These are phyloP conservation scores for Flagelloscypha sp. DNA, from an alignment of 768 basidiomycete species.

Conservation along the genomic window DNA sequence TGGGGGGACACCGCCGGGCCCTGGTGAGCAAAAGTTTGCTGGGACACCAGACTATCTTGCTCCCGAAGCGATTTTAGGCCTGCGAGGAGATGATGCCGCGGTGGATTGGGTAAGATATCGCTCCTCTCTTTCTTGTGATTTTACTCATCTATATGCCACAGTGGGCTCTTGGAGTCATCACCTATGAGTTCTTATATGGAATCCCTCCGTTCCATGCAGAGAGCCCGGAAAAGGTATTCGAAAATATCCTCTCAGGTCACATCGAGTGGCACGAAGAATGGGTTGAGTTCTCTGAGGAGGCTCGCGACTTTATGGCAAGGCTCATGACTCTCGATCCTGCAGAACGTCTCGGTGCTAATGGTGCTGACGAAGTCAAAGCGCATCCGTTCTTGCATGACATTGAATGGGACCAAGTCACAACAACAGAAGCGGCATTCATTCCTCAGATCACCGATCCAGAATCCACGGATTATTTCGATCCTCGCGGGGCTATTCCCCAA, in stretches of 20 bases:
- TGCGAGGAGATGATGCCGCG: slow-evolving; percentile 88
- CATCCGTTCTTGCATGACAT: slow-evolving; percentile 88
- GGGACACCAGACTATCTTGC: slow-evolving; percentile 98
- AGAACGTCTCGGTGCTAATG: slow-evolving; percentile 74
- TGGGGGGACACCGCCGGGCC: slow-evolving; percentile 59
- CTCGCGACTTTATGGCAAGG: slow-evolving; percentile 82
- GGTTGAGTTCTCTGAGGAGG: slow-evolving; percentile 78
- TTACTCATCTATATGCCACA: slow-evolving; percentile 24
- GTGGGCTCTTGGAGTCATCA: slow-evolving; percentile 99
- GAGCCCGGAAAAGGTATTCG: slow-evolving; percentile 94
- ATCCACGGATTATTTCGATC: slow-evolving; percentile 99
- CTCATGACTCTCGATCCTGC: slow-evolving; percentile 76
- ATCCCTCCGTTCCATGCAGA: slow-evolving; percentile 98
- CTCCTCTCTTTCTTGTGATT: slow-evolving; percentile 7
- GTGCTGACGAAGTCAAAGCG: slow-evolving; percentile 85
- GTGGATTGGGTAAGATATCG: slow-evolving; percentile 85
- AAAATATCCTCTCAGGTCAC: slow-evolving; percentile 91
- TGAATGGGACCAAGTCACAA: slow-evolving; percentile 89
- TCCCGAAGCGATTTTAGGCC: slow-evolving; percentile 89
- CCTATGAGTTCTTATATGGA: slow-evolving; percentile 96
- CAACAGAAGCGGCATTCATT: slow-evolving; percentile 87
- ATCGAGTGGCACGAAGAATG: slow-evolving; percentile 96
- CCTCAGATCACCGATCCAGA: slow-evolving; percentile 93
- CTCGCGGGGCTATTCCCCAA: slow-evolving; percentile 85
- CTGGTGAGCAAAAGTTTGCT: slow-evolving; percentile 88